A percentile compares a stretch with the other conserved stretches of the same genome.
Conservation (phyloP, 352 stramenopile species). For the Thraustotheca clavata region DNA sequence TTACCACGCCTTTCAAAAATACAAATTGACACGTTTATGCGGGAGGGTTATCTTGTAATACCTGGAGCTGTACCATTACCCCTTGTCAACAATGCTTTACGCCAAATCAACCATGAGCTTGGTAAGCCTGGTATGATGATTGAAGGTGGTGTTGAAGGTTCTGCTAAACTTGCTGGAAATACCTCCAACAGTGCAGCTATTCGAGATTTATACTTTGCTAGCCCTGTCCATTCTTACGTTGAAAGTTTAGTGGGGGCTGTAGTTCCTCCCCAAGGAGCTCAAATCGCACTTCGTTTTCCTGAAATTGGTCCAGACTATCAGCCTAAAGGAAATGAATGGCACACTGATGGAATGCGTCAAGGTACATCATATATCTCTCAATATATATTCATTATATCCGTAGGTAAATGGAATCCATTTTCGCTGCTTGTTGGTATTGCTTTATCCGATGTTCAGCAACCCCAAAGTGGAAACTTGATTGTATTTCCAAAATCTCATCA, state of each 20-base stretch:
- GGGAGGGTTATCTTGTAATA: constrained; percentile 65
- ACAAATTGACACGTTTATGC: constrained; percentile 55
- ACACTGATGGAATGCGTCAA: constrained; percentile 77
- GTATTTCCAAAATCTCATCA: constrained; percentile 61
- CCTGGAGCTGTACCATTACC: constrained; percentile 43
- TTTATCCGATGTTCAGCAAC: constrained; percentile 55
- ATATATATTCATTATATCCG: not conserved
- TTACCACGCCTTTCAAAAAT: constrained; percentile 41
- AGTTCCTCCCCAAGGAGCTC: constrained; percentile 38
- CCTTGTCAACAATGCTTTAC: constrained; percentile 44
- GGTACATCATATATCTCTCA: constrained; percentile 11
- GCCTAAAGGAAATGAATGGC: constrained; percentile 61
- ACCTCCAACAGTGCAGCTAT: constrained; percentile 60
- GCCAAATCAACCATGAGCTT: constrained; percentile 70
- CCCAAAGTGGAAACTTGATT: constrained; percentile 58
- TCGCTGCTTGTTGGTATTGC: constrained; percentile 53
- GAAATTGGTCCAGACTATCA: constrained; percentile 54
- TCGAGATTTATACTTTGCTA: constrained; percentile 46
- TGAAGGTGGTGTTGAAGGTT: constrained; percentile 60
- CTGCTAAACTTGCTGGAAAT: constrained; percentile 55
- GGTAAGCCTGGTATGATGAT: constrained; percentile 58
- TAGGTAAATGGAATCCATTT: constrained; percentile 53
- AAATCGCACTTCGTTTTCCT: constrained; percentile 68
- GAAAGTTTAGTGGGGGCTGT: constrained; percentile 49
- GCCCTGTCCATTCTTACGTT: constrained; percentile 44